Base-by-base conservation (phyloP, 2,329 filamentous ascomycete genomes). In the Diaporthe sp. region DNA sequence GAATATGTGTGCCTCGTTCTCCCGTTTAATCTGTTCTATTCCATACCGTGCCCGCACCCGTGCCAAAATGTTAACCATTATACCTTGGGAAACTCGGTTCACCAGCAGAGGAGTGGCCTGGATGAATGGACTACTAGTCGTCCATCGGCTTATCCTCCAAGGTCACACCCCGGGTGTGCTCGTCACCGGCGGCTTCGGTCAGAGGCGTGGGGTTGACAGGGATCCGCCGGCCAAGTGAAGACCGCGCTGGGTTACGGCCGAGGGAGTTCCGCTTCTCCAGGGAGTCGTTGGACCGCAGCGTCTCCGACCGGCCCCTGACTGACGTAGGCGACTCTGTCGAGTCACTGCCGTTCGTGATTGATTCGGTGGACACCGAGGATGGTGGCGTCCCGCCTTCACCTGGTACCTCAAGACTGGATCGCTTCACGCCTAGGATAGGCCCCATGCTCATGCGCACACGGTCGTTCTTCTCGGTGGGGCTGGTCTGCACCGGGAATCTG, bases 331-430 rank as follows among this genome's bases (percentile, higher is more conserved):
- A 78, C 81, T 70, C 76, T 75, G 22, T 75, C 72, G 71, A 62
- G 55, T 79, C 77, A 57, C 71, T 77, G 39, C 77, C 68, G 68
- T 78, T 79, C 53, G 78, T 79, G 46, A 67, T 74, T 51, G 77
- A 73, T 13, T 77, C 76, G 53, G 74, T 60, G 44, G 78, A 80
- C 80, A 77, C 79, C 61, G 79, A 79, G 72, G 79, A 51, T 78
- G 82, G 76, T 78, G 84, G 79, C 78, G 82, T 78, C 78, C 58
- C 81, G 78, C 88, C 88, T 78, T 90, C 89, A 65, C 90, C 90
- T 4, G 96, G 96, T 3, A 98, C 95, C 80, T 98, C 95, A 2
- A 98, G 90, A 81, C 94, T 97, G 62, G 92, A 87, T 78, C 93
- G 88, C 83, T 92, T 92, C 75, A 87, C 81, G 68, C 85, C 81